phyloP scores from a whole-genome alignment of 1,284 basidiomycete genomes.

The Marasmius tenuissimus region DNA sequence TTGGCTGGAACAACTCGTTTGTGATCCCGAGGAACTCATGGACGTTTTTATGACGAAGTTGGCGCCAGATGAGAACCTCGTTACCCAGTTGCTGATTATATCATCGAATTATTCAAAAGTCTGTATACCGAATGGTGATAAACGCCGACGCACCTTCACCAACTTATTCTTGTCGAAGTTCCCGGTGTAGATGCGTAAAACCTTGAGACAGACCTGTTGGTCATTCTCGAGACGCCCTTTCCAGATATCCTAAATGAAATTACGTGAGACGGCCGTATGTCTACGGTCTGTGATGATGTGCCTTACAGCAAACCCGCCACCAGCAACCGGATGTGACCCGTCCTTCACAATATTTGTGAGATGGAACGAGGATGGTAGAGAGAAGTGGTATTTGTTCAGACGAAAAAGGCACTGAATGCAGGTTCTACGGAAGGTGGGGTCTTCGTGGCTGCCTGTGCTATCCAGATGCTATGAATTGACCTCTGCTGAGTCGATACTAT shows the following conservation, averaged over 20 bases:
- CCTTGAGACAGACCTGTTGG: neutral
- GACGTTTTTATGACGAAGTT: conserved; percentile 16
- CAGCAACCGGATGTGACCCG: conserved; percentile 4
- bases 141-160: conserved; percentile 1
- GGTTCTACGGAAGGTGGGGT: neutral
- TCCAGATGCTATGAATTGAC: neutral
- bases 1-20: conserved; percentile 6
- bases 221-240: neutral
- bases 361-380: neutral
- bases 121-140: neutral
- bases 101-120: no score
- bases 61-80: conserved; percentile 17
- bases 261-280: neutral
- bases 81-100: conserved; percentile 6
- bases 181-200: neutral
- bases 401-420: conserved; percentile 1
- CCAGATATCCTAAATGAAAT: conserved; percentile 5
- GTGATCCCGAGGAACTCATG: conserved; percentile 15
- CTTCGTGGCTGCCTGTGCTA: neutral
- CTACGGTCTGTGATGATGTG: neutral
- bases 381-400: neutral
- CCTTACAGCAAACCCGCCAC: conserved; percentile 8
- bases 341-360: neutral
- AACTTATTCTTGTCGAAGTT: neutral
- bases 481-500: neutral